Evolutionary conservation across 345 rosid species (phyloP).

Genomic region (Salix exigua): DNA sequence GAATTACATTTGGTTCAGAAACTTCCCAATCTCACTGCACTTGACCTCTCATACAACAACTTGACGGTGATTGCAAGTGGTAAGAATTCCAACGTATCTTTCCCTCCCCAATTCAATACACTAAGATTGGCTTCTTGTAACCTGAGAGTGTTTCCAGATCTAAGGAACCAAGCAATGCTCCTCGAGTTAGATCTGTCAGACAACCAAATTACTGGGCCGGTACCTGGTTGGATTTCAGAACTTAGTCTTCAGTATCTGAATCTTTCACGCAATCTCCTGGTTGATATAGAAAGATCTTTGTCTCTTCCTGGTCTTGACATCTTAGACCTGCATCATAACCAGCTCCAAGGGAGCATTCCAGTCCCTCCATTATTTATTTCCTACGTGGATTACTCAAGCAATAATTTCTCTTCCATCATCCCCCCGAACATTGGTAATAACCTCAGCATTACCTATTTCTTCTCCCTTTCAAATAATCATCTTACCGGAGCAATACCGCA

Average conservation of each 20-base stretch:
- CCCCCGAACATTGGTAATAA: constrained; percentile 16
- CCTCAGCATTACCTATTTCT: neutral
- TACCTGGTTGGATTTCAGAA: constrained; percentile 48
- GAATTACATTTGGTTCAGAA: constrained; percentile 13
- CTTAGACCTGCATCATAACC: constrained; percentile 32
- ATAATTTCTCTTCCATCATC: constrained; percentile 20
- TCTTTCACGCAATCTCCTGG: constrained; percentile 17
- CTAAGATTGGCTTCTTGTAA: constrained; percentile 51
- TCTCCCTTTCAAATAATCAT: constrained; percentile 33
- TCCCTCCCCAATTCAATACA: constrained; percentile 9
- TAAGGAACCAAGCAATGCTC: constrained; percentile 22
- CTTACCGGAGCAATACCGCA: constrained; percentile 33
- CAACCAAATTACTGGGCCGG: constrained; percentile 34
- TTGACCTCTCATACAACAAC: constrained; percentile 37
- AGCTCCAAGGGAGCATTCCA: constrained; percentile 27
- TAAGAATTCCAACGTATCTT: neutral
- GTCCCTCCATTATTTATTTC: neutral
- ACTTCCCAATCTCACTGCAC: constrained; percentile 22
- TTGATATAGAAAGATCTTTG: constrained; percentile 9
- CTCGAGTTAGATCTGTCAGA: constrained; percentile 30
- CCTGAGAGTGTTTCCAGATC: constrained; percentile 26
- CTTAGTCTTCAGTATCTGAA: neutral
- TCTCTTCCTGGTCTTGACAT: neutral
- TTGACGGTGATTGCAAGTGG: constrained; percentile 18
- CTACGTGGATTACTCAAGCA: constrained; percentile 34